Evolutionary conservation across 1,139 yeast species (phyloP).

Genomic region (Candida sanyaensis): DNA sequence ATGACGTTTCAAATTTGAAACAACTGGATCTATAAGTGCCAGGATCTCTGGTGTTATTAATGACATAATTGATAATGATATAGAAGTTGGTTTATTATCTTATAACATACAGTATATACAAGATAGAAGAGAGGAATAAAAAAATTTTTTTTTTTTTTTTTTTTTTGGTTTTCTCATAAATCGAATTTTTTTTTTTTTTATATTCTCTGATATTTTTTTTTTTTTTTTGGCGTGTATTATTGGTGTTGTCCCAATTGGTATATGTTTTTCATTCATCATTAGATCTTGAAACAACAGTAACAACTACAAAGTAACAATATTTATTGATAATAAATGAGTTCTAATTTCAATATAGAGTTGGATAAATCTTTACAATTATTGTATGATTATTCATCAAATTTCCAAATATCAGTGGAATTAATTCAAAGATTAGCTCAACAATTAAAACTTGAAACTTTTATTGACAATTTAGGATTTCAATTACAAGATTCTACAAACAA

Average conservation of each 20-base stretch:
- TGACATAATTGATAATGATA: slow-evolving; percentile 6
- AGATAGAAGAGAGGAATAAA: neutral
- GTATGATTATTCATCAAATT: slow-evolving; percentile 33
- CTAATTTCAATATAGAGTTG: slow-evolving; percentile 23
- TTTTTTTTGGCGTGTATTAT: neutral
- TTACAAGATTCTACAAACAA: slow-evolving; percentile 18
- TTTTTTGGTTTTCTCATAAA: neutral
- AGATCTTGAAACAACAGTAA: neutral
- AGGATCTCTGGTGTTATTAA: slow-evolving; percentile 35
- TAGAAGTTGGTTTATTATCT: slow-evolving; percentile 1
- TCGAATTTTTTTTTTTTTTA: neutral
- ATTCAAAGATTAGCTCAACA: slow-evolving; percentile 45
- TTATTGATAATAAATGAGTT: slow-evolving; percentile 7
- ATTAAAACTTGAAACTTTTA: slow-evolving; percentile 44
- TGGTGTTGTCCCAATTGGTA: neutral
- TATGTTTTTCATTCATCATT: neutral
- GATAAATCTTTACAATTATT: slow-evolving; percentile 31
- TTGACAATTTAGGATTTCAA: slow-evolving; percentile 35
- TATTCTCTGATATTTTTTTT: neutral
- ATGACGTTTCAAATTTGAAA: slow-evolving; percentile 62
- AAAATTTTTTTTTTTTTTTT: neutral
- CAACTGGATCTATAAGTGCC: slow-evolving; percentile 41
- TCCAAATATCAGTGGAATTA: slow-evolving; percentile 38
- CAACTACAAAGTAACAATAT: neutral
- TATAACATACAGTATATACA: neutral